Evolutionary conservation across 768 basidiomycete genomes (phyloP).

Genomic region (Leccinum disarticulatum): DNA sequence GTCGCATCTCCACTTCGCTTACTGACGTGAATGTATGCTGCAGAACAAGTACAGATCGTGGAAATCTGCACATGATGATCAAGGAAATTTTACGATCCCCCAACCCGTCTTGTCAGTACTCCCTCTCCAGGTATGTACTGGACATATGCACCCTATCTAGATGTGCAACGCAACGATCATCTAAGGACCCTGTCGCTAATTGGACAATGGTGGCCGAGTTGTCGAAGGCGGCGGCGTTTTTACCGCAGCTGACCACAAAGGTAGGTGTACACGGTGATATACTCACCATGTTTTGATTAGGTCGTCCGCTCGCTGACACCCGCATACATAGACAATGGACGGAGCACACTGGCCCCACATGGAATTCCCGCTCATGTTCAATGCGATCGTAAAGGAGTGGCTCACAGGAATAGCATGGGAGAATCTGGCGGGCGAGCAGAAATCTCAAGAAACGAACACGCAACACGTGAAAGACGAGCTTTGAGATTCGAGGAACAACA

Average conservation of each 20-base stretch:
- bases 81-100: conserved; percentile 44
- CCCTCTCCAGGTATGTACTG: conserved; percentile 36
- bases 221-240: conserved; percentile 28
- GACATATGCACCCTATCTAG: background rate
- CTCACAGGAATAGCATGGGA: conserved; percentile 29
- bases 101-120: conserved; percentile 43
- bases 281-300: conserved; percentile 8
- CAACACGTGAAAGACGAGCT: conserved; percentile 16
- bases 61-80: conserved; percentile 35
- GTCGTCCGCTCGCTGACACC: conserved; percentile 39
- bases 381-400: conserved; percentile 53
- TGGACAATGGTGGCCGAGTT: conserved; percentile 36
- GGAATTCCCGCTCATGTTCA: conserved; percentile 55
- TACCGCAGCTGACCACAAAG: conserved; percentile 37
- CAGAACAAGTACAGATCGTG: conserved; percentile 42
- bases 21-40: conserved; percentile 2
- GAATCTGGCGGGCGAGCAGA: background rate
- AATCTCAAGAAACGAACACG: background rate
- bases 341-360: conserved; percentile 71
- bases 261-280: conserved; percentile 25
- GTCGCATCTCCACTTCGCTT: too few species aligned
- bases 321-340: conserved; percentile 41
- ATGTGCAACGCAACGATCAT: background rate
- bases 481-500: conserved; percentile 5
- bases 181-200: conserved; percentile 45